A percentile compares a stretch with the other conserved stretches of the same genome.
phyloP scores from a whole-genome alignment of 495 filamentous ascomycete species.

The Penicillium robsamsonii region DNA sequence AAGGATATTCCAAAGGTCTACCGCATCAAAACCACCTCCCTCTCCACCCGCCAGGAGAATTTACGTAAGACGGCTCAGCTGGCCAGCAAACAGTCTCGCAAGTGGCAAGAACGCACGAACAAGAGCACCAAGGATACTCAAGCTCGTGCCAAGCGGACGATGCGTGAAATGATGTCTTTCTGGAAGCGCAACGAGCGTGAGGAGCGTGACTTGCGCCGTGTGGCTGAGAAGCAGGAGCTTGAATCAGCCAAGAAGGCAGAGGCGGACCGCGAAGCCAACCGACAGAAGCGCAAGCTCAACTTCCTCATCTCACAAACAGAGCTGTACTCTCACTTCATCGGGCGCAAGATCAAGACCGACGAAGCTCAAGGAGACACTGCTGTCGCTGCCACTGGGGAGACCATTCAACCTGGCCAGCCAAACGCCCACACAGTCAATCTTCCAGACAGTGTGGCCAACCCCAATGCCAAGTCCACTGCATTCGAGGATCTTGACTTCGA shows the following conservation, averaged over 20 bases:
- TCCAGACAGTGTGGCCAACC: constrained; percentile 55
- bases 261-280: constrained; percentile 92
- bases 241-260: constrained; percentile 96
- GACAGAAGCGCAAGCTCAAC: constrained; percentile 97
- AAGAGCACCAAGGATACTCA: constrained; percentile 98
- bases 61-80: constrained; percentile 96
- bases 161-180: constrained; percentile 99
- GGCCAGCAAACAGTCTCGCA: constrained; percentile 92
- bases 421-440: constrained; percentile 54
- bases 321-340: constrained; percentile 98
- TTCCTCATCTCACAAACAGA: constrained; percentile 99
- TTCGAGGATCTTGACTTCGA: constrained; percentile 97
- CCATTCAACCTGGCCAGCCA: constrained; percentile 43
- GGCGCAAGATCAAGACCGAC: constrained; percentile 96
- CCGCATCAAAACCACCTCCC: constrained; percentile 78
- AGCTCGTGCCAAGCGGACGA: constrained; percentile 92
- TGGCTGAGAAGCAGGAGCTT: constrained; percentile 92
- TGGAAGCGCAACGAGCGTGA: constrained; percentile 99
- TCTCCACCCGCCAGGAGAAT: constrained; percentile 82
- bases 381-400: constrained; percentile 55
- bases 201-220: constrained; percentile 88
- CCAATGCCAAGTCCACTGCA: constrained; percentile 73
- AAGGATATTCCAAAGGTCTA: constrained; percentile 93
- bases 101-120: constrained; percentile 97
- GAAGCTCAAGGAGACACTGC: constrained; percentile 82